These are phyloP conservation scores for Aspergillus taichungensis DNA, from an alignment of 495 filamentous ascomycete genomes.

Conservation along the genomic window DNA sequence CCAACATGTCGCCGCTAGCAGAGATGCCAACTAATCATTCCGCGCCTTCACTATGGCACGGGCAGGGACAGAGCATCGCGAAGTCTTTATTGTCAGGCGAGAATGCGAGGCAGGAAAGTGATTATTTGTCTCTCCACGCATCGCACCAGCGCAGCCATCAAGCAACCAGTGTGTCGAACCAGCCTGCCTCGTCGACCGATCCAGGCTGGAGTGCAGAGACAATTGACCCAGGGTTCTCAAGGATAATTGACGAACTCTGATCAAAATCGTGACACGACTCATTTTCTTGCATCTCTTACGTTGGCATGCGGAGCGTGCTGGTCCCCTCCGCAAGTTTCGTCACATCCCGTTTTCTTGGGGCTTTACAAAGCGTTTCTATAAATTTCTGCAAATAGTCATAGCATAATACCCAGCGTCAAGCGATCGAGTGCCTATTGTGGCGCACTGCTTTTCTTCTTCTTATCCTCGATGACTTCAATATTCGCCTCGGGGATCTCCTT, in stretches of 20 bases:
- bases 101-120: not conserved
- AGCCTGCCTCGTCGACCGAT: slow-evolving; percentile 1
- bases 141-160: no score
- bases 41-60: not conserved
- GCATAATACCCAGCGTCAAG: slow-evolving; percentile 19
- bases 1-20: not conserved
- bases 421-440: no score
- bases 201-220: slow-evolving; percentile 1
- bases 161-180: not conserved
- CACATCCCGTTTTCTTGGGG: no score
- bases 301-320: no score
- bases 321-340: no score
- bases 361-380: no score
- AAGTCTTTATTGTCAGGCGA: not conserved
- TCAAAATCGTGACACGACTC: not conserved
- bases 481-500: slow-evolving; percentile 82
- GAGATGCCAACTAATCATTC: slow-evolving; percentile 1
- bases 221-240: slow-evolving; percentile 20
- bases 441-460: slow-evolving; percentile 57
- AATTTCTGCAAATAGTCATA: slow-evolving; percentile 6
- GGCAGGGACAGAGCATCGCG: not conserved
- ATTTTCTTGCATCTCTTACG: no score
- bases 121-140: not conserved
- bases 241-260: slow-evolving; percentile 30
- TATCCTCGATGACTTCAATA: slow-evolving; percentile 87